phyloP scores from a whole-genome alignment of 805 yeast genomes.

The Lipomyces yamanashiensis region DNA sequence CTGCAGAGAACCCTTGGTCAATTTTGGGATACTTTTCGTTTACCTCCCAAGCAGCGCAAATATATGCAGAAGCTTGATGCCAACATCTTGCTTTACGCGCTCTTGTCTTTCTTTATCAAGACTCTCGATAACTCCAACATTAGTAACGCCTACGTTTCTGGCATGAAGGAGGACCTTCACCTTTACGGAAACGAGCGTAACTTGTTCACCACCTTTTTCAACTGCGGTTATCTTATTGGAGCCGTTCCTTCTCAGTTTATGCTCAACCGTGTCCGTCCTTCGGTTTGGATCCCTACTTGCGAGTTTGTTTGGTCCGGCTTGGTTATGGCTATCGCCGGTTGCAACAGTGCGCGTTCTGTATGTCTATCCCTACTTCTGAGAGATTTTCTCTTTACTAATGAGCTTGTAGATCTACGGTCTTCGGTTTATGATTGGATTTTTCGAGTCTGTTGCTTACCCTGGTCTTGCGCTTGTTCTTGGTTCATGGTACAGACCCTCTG shows the following conservation, averaged over 20 bases:
- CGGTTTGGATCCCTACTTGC: slow-evolving; percentile 41
- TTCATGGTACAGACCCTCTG: slow-evolving; percentile 59
- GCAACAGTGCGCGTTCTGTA: slow-evolving; percentile 21
- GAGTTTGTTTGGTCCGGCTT: slow-evolving; percentile 35
- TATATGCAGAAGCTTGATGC: slow-evolving; percentile 47
- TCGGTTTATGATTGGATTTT: slow-evolving; percentile 28
- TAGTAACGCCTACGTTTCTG: slow-evolving; percentile 68
- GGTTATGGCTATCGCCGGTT: slow-evolving; percentile 32
- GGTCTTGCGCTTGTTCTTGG: slow-evolving; percentile 44
- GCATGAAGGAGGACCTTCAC: slow-evolving; percentile 60
- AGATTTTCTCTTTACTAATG: background rate
- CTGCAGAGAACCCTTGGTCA: slow-evolving; percentile 26
- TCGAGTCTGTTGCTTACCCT: slow-evolving; percentile 68
- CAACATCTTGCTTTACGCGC: slow-evolving; percentile 44
- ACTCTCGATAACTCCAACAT: slow-evolving; percentile 64
- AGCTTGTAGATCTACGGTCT: slow-evolving; percentile 35
- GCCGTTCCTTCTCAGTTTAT: slow-evolving; percentile 45
- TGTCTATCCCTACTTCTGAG: background rate
- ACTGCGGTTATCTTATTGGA: slow-evolving; percentile 57
- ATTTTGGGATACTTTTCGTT: slow-evolving; percentile 35
- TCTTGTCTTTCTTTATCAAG: slow-evolving; percentile 52
- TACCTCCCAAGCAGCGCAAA: slow-evolving; percentile 42
- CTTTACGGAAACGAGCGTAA: slow-evolving; percentile 66
- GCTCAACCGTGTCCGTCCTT: slow-evolving; percentile 41
- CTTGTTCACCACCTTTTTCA: slow-evolving; percentile 59